Percentiles rank a stretch among this genome's conserved stretches.
phyloP scores from a whole-genome alignment of 305 asterid genomes.

The Fraxinus angustifolia region DNA sequence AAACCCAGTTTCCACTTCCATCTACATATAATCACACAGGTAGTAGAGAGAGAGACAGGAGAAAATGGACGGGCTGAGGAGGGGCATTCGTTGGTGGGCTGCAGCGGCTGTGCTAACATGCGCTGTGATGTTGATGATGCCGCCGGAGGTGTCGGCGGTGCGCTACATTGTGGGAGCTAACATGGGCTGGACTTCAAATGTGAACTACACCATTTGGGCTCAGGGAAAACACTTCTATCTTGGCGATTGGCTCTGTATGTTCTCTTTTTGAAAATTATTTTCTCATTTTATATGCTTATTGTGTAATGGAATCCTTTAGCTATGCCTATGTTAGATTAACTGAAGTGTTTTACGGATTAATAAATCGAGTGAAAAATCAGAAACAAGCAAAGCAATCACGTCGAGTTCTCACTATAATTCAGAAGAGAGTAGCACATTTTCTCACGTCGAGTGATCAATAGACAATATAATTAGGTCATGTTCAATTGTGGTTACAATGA shows the following conservation, averaged over 20 bases:
- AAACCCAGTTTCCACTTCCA: neutral
- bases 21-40: neutral
- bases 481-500: neutral
- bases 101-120: slow-evolving; percentile 43
- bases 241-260: slow-evolving; percentile 83
- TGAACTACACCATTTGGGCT: slow-evolving; percentile 71
- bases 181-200: slow-evolving; percentile 48
- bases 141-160: slow-evolving; percentile 54
- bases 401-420: neutral
- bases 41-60: neutral
- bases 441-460: neutral
- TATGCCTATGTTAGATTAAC: no score
- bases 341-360: neutral
- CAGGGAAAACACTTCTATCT: slow-evolving; percentile 48
- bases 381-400: neutral
- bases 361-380: neutral
- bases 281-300: neutral
- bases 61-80: slow-evolving; percentile 27
- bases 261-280: neutral
- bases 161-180: slow-evolving; percentile 51
- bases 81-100: slow-evolving; percentile 20
- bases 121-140: slow-evolving; percentile 43
- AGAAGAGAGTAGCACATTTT: no score
- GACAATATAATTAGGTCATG: no score
- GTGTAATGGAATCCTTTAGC: neutral